Percentiles rank a stretch among this genome's conserved stretches.
Conservation (phyloP, 163 green algal genomes). For the Picocystis sp. region DNA sequence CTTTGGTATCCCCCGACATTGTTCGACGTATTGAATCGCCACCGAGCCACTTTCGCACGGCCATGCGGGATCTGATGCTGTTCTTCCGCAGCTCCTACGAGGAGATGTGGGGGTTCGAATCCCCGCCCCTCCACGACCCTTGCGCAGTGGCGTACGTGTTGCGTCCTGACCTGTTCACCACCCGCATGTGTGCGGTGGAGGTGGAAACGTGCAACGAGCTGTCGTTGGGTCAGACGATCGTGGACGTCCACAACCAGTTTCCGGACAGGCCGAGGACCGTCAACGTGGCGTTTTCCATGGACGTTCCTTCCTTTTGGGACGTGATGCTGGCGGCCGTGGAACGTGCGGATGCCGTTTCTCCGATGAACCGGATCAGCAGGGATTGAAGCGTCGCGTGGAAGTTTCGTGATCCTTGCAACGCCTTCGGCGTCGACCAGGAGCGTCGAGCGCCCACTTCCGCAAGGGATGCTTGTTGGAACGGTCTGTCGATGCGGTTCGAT, state of each 20-base stretch:
- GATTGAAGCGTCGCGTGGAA: too few relatives aligned
- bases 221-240: conserved; percentile 11
- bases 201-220: conserved; percentile 6
- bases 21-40: conserved; percentile 26
- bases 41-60: conserved; percentile 6
- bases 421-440: too few relatives aligned
- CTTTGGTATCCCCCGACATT: conserved; percentile 44
- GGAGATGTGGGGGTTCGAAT: conserved; percentile 56
- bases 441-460: too few relatives aligned
- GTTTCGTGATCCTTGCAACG: too few relatives aligned
- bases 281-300: conserved; percentile 33
- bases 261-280: conserved; percentile 12
- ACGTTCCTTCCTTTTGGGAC: conserved; percentile 56
- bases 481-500: too few relatives aligned
- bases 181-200: conserved; percentile 8
- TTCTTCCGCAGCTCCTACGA: conserved; percentile 76
- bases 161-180: conserved; percentile 52
- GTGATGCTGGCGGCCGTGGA: conserved; percentile 41
- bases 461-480: too few relatives aligned
- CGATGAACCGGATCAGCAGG: conserved; percentile 19
- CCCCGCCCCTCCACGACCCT: conserved; percentile 82
- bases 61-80: conserved; percentile 38
- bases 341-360: conserved; percentile 35
- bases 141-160: conserved; percentile 74
- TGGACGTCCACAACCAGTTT: conserved; percentile 7